These are phyloP conservation scores for Tuber borchii DNA, from an alignment of 495 filamentous ascomycete genomes.

Conservation along the genomic window DNA sequence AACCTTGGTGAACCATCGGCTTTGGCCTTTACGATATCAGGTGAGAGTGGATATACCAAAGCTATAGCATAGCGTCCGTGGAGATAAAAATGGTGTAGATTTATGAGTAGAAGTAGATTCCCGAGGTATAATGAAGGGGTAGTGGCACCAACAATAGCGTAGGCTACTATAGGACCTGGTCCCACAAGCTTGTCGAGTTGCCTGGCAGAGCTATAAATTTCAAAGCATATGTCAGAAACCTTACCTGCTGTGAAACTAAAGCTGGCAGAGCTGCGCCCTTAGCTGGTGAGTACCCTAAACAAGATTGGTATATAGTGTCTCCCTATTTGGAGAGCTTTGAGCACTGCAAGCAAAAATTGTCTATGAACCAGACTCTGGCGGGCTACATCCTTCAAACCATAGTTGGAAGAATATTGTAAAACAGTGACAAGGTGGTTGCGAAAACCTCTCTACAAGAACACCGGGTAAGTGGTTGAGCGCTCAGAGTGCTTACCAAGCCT, in stretches of 20 bases:
- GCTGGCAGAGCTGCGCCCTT: background rate
- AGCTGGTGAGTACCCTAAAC: background rate
- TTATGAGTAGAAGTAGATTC: slow-evolving; percentile 82
- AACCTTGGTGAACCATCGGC: slow-evolving; percentile 47
- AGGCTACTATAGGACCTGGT: slow-evolving; percentile 64
- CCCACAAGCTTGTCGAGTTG: slow-evolving; percentile 65
- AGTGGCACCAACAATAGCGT: slow-evolving; percentile 88
- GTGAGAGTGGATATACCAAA: slow-evolving; percentile 49
- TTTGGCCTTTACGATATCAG: background rate
- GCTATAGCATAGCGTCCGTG: slow-evolving; percentile 68
- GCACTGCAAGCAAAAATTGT: no score
- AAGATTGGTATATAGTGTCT: background rate
- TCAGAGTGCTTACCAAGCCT: slow-evolving; percentile 53
- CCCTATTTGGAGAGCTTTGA: no score
- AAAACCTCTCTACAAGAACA: no score
- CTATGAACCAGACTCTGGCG: no score
- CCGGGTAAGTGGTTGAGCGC: background rate
- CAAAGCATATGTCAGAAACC: slow-evolving; percentile 32
- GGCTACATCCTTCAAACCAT: no score
- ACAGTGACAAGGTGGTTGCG: no score
- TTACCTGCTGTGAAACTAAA: background rate
- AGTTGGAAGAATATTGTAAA: no score
- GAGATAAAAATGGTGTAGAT: slow-evolving; percentile 49
- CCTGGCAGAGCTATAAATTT: slow-evolving; percentile 51
- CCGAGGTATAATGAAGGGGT: slow-evolving; percentile 86